A percentile compares a stretch with the other conserved stretches of the same genome.
These are phyloP conservation scores for Clavariopsis aquatica DNA, from an alignment of 495 filamentous ascomycete genomes.

Conservation along the genomic window DNA sequence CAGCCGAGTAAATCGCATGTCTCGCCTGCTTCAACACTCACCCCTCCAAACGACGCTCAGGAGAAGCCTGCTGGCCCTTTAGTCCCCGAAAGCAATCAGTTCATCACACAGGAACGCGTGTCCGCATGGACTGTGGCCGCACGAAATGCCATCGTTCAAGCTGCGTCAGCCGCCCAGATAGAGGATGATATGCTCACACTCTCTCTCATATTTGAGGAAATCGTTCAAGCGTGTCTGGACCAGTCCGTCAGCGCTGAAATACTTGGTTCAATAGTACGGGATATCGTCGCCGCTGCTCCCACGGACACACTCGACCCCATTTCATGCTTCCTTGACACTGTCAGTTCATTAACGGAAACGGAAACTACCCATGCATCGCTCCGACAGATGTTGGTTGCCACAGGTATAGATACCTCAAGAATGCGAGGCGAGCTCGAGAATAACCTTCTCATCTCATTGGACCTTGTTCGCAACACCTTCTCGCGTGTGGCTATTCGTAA, in stretches of 20 bases:
- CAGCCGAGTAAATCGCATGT: slow-evolving; percentile 38
- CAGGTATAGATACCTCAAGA: slow-evolving; percentile 66
- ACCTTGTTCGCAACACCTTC: slow-evolving; percentile 82
- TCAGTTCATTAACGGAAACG: slow-evolving; percentile 64
- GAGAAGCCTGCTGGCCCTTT: slow-evolving; percentile 4
- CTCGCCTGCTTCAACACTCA: not conserved
- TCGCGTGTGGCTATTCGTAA: slow-evolving; percentile 79
- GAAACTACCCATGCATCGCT: slow-evolving; percentile 53
- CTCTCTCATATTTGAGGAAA: slow-evolving; percentile 77
- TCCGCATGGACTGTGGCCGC: slow-evolving; percentile 55
- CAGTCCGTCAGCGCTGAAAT: slow-evolving; percentile 64
- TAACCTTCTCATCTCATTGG: slow-evolving; percentile 67
- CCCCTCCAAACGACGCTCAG: not conserved
- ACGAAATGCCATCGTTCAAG: slow-evolving; percentile 50
- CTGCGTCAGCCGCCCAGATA: slow-evolving; percentile 55
- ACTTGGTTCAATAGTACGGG: slow-evolving; percentile 69
- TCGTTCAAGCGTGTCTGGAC: slow-evolving; percentile 71
- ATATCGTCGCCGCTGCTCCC: slow-evolving; percentile 65
- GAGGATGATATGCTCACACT: slow-evolving; percentile 67
- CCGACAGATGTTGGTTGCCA: slow-evolving; percentile 63
- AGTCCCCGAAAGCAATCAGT: slow-evolving; percentile 11
- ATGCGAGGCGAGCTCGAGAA: slow-evolving; percentile 86
- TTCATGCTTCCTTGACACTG: slow-evolving; percentile 64
- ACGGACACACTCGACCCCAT: slow-evolving; percentile 49
- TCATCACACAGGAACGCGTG: slow-evolving; percentile 39